Evolutionary conservation across 495 filamentous ascomycete species (phyloP).

Genomic region (Talaromyces liani): DNA sequence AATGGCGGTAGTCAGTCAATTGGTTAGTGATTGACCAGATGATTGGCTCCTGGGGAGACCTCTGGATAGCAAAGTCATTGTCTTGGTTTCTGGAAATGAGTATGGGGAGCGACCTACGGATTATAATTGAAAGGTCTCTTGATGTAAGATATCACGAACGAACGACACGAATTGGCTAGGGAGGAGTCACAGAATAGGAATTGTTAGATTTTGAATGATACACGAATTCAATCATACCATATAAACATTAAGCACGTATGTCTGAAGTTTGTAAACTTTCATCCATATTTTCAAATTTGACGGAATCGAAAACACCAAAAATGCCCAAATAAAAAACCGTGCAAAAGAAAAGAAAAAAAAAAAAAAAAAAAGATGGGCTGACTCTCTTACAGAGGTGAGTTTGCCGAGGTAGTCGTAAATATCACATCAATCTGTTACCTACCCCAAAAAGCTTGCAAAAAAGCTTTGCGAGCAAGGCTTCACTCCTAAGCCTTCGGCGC

Average conservation of each 20-base stretch:
- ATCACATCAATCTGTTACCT: neutral
- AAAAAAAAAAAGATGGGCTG: neutral
- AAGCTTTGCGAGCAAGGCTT: neutral
- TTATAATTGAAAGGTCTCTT: neutral
- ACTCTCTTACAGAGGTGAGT: neutral
- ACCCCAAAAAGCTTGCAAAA: too few relatives aligned
- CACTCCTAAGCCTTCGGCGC: slow-evolving; percentile 27
- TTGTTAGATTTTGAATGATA: neutral
- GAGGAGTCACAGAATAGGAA: neutral
- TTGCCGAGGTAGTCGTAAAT: neutral
- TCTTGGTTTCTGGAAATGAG: neutral
- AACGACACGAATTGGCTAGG: neutral
- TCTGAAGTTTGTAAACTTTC: neutral
- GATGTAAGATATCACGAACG: neutral
- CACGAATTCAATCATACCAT: neutral
- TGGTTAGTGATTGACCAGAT: neutral
- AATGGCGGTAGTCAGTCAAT: neutral
- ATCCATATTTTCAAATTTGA: neutral
- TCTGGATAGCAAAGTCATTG: neutral
- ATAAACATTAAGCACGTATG: neutral
- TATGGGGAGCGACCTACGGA: neutral
- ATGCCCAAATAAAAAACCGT: neutral
- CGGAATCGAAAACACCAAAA: neutral
- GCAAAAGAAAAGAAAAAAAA: neutral
- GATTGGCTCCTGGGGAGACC: neutral